Conservation (phyloP, 352 stramenopile species). For the Phytophthora fragariae region DNA sequence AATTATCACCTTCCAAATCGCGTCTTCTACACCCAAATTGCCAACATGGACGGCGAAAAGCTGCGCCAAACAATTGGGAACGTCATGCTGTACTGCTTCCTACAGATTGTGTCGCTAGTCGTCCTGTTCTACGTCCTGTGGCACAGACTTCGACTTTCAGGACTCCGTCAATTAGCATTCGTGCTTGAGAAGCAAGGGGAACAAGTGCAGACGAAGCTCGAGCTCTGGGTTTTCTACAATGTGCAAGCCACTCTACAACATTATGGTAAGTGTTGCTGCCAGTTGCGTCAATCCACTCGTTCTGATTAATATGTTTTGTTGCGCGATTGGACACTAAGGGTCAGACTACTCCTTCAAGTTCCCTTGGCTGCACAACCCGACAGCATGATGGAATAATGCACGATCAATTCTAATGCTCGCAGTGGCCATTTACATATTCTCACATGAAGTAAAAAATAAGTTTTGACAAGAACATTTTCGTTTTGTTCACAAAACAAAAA, state of each 20-base stretch:
- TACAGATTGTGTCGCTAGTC: conserved; percentile 52
- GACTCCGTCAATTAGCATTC: conserved; percentile 44
- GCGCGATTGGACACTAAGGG: neutral
- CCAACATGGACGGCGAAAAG: conserved; percentile 19
- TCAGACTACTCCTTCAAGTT: neutral
- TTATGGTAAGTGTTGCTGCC: conserved; percentile 21
- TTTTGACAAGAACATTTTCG: too few relatives aligned
- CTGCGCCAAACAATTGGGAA: conserved; percentile 30
- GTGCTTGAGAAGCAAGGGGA: conserved; percentile 42
- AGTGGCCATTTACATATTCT: too few relatives aligned
- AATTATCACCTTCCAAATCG: conserved; percentile 47
- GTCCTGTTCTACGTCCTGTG: conserved; percentile 34
- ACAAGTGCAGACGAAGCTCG: conserved; percentile 45
- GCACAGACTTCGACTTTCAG: conserved; percentile 34
- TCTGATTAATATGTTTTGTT: neutral
- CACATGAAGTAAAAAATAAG: too few relatives aligned
- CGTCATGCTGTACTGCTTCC: conserved; percentile 43
- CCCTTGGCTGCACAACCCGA: neutral
- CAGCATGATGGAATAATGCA: neutral
- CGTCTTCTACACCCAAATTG: conserved; percentile 41
- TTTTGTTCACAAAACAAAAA: too few relatives aligned
- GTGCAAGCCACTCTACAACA: conserved; percentile 41
- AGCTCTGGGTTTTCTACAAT: conserved; percentile 54
- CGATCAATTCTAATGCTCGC: too few relatives aligned
- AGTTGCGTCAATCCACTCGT: neutral